phyloP scores from a whole-genome alignment of 2,329 filamentous ascomycete genomes.

The Didymella lethalis region DNA sequence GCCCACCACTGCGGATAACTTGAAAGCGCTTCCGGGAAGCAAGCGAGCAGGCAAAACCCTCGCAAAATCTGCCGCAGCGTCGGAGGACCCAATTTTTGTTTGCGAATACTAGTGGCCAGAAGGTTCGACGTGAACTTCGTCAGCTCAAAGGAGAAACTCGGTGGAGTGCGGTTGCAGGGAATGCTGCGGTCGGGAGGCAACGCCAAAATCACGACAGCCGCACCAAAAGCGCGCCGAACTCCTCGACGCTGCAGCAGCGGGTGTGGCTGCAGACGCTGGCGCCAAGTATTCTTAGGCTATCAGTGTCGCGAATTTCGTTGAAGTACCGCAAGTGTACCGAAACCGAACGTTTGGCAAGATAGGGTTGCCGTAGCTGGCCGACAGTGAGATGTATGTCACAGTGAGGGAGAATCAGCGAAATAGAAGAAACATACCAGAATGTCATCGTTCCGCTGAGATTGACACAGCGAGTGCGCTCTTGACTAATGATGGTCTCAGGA shows the following conservation, averaged over 20 bases:
- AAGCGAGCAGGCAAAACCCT: conserved; percentile 23
- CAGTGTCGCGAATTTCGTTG: conserved; percentile 20
- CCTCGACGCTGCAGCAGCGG: conserved; percentile 31
- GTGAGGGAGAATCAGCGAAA: conserved; percentile 2
- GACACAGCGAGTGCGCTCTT: conserved; percentile 23
- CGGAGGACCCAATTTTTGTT: conserved; percentile 35
- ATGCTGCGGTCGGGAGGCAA: conserved; percentile 28
- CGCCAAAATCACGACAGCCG: conserved; percentile 29
- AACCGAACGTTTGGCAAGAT: conserved; percentile 20
- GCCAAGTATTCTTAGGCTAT: conserved; percentile 28
- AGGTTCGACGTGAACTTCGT: conserved; percentile 40
- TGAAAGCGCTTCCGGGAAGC: conserved; percentile 24
- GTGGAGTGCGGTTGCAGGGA: conserved; percentile 37
- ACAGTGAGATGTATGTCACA: not conserved
- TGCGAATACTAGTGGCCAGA: conserved; percentile 40
- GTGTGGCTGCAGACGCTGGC: conserved; percentile 36
- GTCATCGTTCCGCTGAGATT: conserved; percentile 4
- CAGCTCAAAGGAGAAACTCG: conserved; percentile 34
- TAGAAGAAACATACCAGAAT: conserved; percentile 3
- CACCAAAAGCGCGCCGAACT: conserved; percentile 28
- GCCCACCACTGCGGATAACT: conserved; percentile 24
- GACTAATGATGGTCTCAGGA: conserved; percentile 36
- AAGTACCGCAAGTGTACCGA: conserved; percentile 25
- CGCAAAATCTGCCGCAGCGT: conserved; percentile 28
- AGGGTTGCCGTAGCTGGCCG: conserved; percentile 26